phyloP scores from a whole-genome alignment of 1,284 basidiomycete species.

The Inonotus hispidus region DNA sequence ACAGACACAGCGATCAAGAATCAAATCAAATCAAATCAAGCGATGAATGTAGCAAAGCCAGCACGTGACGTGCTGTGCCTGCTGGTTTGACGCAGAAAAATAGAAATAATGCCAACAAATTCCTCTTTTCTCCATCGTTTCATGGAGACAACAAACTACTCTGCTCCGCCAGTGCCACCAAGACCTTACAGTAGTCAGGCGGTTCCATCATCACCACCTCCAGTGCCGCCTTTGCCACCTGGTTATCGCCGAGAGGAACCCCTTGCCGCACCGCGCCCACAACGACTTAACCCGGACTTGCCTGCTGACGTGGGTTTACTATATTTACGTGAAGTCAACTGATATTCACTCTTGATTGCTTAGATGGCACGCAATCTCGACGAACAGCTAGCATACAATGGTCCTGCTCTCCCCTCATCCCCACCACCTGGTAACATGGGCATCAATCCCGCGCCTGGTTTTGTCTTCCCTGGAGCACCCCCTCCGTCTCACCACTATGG shows the following conservation, averaged over 20 bases:
- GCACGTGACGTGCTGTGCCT: neutral
- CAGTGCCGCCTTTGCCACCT: slow-evolving; percentile 11
- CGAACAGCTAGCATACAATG: slow-evolving; percentile 32
- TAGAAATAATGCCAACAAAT: neutral
- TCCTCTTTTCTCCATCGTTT: neutral
- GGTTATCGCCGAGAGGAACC: slow-evolving; percentile 38
- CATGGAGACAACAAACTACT: neutral
- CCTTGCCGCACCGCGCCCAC: slow-evolving; percentile 63
- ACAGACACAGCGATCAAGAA: too few relatives aligned
- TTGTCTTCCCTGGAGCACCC: slow-evolving; percentile 20
- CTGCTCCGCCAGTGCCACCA: slow-evolving; percentile 14
- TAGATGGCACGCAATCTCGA: slow-evolving; percentile 65
- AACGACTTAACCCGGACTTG: slow-evolving; percentile 53
- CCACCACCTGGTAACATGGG: slow-evolving; percentile 12
- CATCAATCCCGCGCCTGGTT: slow-evolving; percentile 23
- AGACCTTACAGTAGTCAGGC: slow-evolving; percentile 3
- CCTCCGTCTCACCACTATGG: slow-evolving; percentile 21
- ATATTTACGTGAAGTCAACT: neutral
- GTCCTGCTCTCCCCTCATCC: slow-evolving; percentile 15
- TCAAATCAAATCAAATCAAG: neutral
- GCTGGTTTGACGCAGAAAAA: neutral
- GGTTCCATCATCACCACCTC: slow-evolving; percentile 3
- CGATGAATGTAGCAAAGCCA: neutral
- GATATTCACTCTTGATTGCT: slow-evolving; percentile 20
- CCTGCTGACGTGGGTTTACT: slow-evolving; percentile 52